Evolutionary conservation across 768 basidiomycete genomes (phyloP).

Genomic region (Steccherinum ochraceum): DNA sequence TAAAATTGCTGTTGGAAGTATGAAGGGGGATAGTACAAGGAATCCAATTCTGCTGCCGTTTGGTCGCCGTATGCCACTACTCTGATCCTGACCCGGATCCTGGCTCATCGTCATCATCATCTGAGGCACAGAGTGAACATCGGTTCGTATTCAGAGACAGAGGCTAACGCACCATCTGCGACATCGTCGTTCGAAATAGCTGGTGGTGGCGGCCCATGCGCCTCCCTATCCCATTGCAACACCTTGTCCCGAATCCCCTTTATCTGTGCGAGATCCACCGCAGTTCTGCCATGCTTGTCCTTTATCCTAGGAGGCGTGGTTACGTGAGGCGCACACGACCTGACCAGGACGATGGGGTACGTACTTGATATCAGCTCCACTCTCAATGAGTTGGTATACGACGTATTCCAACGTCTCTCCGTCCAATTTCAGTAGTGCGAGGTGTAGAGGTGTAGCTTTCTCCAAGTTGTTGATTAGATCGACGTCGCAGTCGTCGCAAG

Average conservation of each 20-base stretch:
- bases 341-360: constrained; percentile 14
- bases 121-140: too few species aligned
- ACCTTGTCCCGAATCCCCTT: too few species aligned
- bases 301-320: constrained; percentile 46
- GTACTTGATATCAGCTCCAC: constrained; percentile 68
- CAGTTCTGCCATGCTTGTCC: constrained; percentile 59
- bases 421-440: constrained; percentile 56
- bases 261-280: too few species aligned
- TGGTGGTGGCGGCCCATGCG: too few species aligned
- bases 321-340: neutral
- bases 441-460: constrained; percentile 72
- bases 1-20: too few species aligned
- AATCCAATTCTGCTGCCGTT: too few species aligned
- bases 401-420: constrained; percentile 46
- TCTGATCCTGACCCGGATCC: constrained; percentile 22
- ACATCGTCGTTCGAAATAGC: constrained; percentile 67
- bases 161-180: constrained; percentile 42
- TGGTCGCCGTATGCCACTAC: too few species aligned
- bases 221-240: too few species aligned
- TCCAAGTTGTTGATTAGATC: constrained; percentile 69
- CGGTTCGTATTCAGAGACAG: too few species aligned
- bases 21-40: too few species aligned
- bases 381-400: constrained; percentile 65
- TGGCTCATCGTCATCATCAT: constrained; percentile 24
- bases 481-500: constrained; percentile 73